phyloP scores from a whole-genome alignment of 2,329 filamentous ascomycete species.

The Cladobotryum mycophilum region DNA sequence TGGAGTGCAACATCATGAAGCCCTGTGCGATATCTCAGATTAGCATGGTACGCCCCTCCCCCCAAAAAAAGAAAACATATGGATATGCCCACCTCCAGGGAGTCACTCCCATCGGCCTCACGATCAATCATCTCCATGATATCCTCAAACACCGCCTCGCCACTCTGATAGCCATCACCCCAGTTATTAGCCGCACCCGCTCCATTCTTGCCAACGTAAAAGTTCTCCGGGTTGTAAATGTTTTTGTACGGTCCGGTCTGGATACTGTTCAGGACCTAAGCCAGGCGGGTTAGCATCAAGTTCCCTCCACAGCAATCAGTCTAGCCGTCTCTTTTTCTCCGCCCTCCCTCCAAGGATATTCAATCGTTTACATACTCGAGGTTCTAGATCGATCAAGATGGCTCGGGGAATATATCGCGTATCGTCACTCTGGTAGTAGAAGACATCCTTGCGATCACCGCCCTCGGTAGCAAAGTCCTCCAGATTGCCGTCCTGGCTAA shows the following conservation, averaged over 20 bases:
- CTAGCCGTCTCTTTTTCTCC: not conserved
- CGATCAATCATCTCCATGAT: constrained; percentile 99
- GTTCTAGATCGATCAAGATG: constrained; percentile 91
- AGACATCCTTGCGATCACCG: constrained; percentile 96
- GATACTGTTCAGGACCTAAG: constrained; percentile 77
- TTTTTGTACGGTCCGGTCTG: constrained; percentile 93
- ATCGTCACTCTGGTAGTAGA: constrained; percentile 99
- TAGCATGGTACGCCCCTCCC: too few species aligned
- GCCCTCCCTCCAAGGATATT: too few species aligned
- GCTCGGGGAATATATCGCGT: constrained; percentile 96
- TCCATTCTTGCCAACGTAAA: constrained; percentile 92
- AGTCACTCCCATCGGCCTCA: constrained; percentile 96
- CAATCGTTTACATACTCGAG: constrained; percentile 51
- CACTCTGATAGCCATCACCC: constrained; percentile 92
- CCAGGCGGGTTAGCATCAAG: not conserved
- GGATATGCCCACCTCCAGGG: constrained; percentile 62
- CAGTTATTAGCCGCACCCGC: constrained; percentile 96
- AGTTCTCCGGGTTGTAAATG: constrained; percentile 99
- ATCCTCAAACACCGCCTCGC: constrained; percentile 87
- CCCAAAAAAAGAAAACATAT: not conserved
- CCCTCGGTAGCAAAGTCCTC: constrained; percentile 97
- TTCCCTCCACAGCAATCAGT: not conserved
- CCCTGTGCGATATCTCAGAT: constrained; percentile 44
- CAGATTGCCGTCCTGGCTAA: constrained; percentile 93
- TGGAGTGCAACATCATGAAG: constrained; percentile 98